These are phyloP conservation scores for Neckera pumila DNA, from an alignment of 225 moss, liverwort and hornwort genomes.

Conservation along the genomic window DNA sequence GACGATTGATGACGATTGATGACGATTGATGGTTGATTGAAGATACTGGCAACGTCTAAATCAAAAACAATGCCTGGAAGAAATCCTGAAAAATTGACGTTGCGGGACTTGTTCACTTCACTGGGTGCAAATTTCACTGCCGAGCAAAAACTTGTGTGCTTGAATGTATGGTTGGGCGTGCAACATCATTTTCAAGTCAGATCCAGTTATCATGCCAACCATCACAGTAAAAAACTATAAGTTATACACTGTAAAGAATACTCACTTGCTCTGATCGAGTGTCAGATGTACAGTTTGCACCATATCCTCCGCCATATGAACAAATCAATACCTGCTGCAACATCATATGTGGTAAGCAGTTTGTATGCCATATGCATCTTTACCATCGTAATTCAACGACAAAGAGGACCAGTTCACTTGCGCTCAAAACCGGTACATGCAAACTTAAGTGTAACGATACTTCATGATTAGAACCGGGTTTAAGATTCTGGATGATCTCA, in stretches of 20 bases:
- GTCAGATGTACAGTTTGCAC: background rate
- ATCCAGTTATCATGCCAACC: background rate
- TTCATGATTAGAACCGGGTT: background rate
- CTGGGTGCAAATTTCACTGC: background rate
- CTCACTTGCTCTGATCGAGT: conserved; percentile 14
- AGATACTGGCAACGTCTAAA: background rate
- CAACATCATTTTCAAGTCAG: background rate
- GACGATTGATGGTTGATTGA: background rate
- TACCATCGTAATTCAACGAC: background rate
- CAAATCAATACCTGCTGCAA: conserved; percentile 16
- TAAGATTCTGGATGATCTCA: background rate
- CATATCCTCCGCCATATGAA: background rate
- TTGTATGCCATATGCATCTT: background rate
- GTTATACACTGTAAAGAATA: background rate
- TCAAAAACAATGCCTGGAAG: background rate
- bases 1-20: background rate
- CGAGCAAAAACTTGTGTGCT: background rate
- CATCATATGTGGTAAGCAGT: background rate
- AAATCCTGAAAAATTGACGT: background rate
- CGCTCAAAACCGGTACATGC: background rate
- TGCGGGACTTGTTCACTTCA: background rate
- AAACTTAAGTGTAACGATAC: background rate
- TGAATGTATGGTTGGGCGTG: background rate
- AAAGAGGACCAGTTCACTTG: background rate
- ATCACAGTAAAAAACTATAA: background rate